phyloP scores from a whole-genome alignment of 345 rosid genomes.

The Lepidium africanum region DNA sequence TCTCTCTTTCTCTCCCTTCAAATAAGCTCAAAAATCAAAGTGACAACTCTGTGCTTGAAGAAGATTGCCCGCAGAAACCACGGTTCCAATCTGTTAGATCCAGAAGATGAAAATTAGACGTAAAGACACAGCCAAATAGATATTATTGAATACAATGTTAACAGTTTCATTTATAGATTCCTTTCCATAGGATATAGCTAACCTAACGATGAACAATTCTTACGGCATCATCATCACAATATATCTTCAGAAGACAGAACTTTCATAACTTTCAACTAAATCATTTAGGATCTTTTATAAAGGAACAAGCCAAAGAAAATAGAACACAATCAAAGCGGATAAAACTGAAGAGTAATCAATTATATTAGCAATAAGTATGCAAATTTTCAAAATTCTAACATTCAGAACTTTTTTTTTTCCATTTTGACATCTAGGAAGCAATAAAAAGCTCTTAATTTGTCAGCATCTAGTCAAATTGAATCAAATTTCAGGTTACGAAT shows the following conservation, averaged over 20 bases:
- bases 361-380: neutral
- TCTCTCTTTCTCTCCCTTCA: neutral
- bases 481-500: neutral
- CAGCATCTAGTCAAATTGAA: constrained; percentile 20
- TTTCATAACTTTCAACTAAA: neutral
- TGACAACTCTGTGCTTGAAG: constrained; percentile 20
- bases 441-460: constrained; percentile 12
- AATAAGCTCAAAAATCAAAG: constrained; percentile 28
- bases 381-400: neutral
- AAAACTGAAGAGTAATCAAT: neutral
- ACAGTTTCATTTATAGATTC: neutral
- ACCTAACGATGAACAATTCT: neutral
- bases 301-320: neutral
- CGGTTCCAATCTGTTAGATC: constrained; percentile 22
- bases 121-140: neutral
- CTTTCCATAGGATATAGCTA: neutral
- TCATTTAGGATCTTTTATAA: neutral
- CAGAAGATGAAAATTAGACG: neutral
- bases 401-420: neutral
- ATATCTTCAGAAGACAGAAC: neutral
- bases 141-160: too few species aligned
- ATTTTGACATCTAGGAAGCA: neutral
- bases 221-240: neutral
- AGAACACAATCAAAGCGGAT: neutral
- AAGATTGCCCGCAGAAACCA: constrained; percentile 6